Percentiles rank a stretch among this genome's conserved stretches.
Evolutionary conservation across 1,284 basidiomycete species (phyloP).

Genomic region (Porodaedalea pini): DNA sequence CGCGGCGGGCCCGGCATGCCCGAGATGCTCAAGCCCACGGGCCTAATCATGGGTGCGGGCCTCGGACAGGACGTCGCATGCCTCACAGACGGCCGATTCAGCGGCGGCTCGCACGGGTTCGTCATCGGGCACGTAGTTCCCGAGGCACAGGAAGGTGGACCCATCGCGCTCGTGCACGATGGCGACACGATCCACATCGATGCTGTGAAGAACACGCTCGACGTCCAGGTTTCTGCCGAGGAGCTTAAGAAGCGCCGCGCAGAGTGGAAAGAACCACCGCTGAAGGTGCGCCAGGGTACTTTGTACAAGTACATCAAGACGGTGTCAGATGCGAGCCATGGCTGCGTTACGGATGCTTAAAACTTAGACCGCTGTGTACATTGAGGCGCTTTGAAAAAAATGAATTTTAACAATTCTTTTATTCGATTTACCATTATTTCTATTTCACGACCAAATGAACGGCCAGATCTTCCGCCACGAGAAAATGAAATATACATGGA

Average conservation of each 20-base stretch:
- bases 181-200: conserved; percentile 86
- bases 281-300: conserved; percentile 83
- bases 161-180: conserved; percentile 85
- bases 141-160: conserved; percentile 86
- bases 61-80: conserved; percentile 87
- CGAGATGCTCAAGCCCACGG: conserved; percentile 91
- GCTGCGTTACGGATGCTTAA: conserved; percentile 79
- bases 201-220: conserved; percentile 80
- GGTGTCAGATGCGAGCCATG: conserved; percentile 84
- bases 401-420: too few relatives aligned
- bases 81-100: conserved; percentile 92
- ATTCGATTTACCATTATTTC: too few relatives aligned
- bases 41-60: conserved; percentile 91
- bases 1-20: conserved; percentile 93
- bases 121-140: conserved; percentile 90
- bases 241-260: conserved; percentile 68
- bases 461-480: too few relatives aligned
- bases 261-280: conserved; percentile 76
- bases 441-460: too few relatives aligned
- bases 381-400: background rate
- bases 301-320: conserved; percentile 85
- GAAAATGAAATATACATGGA: too few relatives aligned
- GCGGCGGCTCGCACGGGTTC: conserved; percentile 91
- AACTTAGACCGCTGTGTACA: background rate
- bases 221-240: conserved; percentile 64